Conservation (phyloP, 2,329 filamentous ascomycete species). For the Aspergillus sp. region DNA sequence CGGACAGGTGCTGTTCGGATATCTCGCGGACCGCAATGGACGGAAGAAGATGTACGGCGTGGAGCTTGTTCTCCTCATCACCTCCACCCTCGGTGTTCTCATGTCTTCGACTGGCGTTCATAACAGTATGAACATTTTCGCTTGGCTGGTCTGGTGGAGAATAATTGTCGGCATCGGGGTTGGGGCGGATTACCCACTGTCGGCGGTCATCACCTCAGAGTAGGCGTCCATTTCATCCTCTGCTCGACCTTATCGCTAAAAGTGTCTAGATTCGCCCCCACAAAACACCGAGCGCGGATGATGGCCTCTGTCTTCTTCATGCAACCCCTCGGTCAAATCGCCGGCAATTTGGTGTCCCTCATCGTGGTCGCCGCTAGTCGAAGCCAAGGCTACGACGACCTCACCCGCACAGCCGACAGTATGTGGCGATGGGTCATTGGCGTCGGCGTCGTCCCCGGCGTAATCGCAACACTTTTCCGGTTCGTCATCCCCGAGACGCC, state of each 20-base stretch:
- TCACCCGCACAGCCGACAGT: slow-evolving; percentile 50
- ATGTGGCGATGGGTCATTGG: slow-evolving; percentile 68
- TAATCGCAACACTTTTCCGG: slow-evolving; percentile 63
- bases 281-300: slow-evolving; percentile 65
- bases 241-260: neutral
- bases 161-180: slow-evolving; percentile 54
- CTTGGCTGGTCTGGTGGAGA: slow-evolving; percentile 49
- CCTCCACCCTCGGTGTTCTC: slow-evolving; percentile 46
- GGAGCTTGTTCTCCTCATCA: slow-evolving; percentile 48
- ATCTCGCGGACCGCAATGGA: slow-evolving; percentile 47
- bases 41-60: slow-evolving; percentile 52
- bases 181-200: slow-evolving; percentile 67
- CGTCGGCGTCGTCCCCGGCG: slow-evolving; percentile 61
- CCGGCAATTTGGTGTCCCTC: slow-evolving; percentile 61
- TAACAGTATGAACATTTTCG: slow-evolving; percentile 44
- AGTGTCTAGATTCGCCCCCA: slow-evolving; percentile 46
- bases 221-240: slow-evolving; percentile 36
- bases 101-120: slow-evolving; percentile 44
- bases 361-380: slow-evolving; percentile 36
- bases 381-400: slow-evolving; percentile 23
- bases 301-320: slow-evolving; percentile 66
- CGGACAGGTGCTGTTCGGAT: slow-evolving; percentile 48
- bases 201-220: slow-evolving; percentile 66
- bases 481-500: slow-evolving; percentile 66
- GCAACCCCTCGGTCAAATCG: slow-evolving; percentile 65